Conservation (phyloP, 768 basidiomycete species). For the Collybiopsis luxurians region DNA sequence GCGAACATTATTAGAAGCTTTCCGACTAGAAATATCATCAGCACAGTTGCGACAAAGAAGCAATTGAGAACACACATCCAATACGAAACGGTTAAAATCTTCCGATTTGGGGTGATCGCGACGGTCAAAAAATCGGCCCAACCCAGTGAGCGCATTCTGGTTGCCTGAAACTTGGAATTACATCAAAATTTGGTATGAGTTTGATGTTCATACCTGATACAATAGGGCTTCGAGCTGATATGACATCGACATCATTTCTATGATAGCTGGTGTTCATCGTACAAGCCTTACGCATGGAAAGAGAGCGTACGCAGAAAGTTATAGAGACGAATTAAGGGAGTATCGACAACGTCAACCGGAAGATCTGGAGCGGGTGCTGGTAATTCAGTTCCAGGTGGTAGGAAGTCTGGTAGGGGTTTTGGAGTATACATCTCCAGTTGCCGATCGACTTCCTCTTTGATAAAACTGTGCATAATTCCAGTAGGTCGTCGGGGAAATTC, state of each 20-base stretch:
- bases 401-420: slow-evolving; percentile 34
- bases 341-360: slow-evolving; percentile 64
- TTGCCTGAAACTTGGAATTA: slow-evolving; percentile 39
- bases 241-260: slow-evolving; percentile 88
- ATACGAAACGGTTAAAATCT: slow-evolving; percentile 72
- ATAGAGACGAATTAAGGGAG: slow-evolving; percentile 81
- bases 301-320: slow-evolving; percentile 80
- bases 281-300: neutral
- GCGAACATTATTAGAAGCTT: slow-evolving; percentile 26
- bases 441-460: slow-evolving; percentile 70
- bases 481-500: slow-evolving; percentile 74
- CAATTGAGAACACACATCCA: slow-evolving; percentile 64
- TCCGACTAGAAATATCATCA: slow-evolving; percentile 28
- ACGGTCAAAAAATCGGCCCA: slow-evolving; percentile 79
- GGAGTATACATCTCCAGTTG: slow-evolving; percentile 65
- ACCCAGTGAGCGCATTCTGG: slow-evolving; percentile 79
- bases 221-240: slow-evolving; percentile 91
- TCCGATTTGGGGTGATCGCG: slow-evolving; percentile 65
- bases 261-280: slow-evolving; percentile 2
- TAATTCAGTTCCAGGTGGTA: slow-evolving; percentile 36
- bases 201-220: slow-evolving; percentile 51
- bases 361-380: slow-evolving; percentile 50
- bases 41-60: neutral
- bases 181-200: neutral
- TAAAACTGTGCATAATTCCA: slow-evolving; percentile 60